Conservation (phyloP, 768 basidiomycete genomes). For the Pholiota microspora region DNA sequence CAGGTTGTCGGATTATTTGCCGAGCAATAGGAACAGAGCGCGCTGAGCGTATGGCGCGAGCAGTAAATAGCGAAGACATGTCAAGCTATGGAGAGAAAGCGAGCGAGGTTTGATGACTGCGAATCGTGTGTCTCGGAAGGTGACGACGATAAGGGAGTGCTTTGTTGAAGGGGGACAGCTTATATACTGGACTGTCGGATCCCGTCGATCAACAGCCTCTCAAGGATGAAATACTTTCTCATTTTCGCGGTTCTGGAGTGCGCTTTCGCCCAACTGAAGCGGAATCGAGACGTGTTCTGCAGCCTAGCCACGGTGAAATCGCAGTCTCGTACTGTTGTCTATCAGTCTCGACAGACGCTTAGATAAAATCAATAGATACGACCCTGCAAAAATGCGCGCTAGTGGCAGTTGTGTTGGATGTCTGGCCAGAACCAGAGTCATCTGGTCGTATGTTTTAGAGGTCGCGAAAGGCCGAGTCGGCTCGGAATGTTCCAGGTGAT, state of each 20-base stretch:
- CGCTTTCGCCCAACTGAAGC: neutral
- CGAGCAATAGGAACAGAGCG: neutral
- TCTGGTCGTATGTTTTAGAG: neutral
- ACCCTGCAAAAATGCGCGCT: neutral
- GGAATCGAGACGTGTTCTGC: neutral
- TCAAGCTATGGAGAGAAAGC: neutral
- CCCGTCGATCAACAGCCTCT: neutral
- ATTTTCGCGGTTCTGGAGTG: neutral
- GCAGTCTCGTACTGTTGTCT: neutral
- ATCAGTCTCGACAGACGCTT: neutral
- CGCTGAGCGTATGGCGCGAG: neutral
- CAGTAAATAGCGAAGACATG: neutral
- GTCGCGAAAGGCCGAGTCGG: neutral
- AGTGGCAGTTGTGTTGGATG: neutral
- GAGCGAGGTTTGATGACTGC: neutral
- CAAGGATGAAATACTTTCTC: neutral
- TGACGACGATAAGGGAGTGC: neutral
- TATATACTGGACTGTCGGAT: neutral
- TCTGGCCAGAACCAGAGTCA: slow-evolving; percentile 1
- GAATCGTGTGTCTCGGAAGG: neutral
- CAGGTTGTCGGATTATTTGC: slow-evolving; percentile 3
- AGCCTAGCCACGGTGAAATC: neutral
- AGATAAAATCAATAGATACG: neutral
- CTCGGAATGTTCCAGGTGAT: neutral
- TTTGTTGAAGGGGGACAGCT: neutral